These are phyloP conservation scores for Talaromyces sp. DNA, from an alignment of 2,329 filamentous ascomycete genomes.

Conservation along the genomic window DNA sequence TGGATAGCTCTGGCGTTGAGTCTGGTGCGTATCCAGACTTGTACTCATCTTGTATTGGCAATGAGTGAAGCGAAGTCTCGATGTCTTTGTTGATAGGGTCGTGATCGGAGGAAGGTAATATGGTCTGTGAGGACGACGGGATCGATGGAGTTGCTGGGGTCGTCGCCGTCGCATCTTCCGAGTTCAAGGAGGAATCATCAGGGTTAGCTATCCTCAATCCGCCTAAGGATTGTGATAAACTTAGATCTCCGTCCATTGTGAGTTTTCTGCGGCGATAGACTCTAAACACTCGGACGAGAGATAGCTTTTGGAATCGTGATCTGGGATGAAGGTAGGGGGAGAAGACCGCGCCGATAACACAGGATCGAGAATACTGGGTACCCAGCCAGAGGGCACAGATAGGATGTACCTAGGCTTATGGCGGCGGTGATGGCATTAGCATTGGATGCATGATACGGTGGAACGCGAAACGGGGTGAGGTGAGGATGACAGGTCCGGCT, in stretches of 20 bases:
- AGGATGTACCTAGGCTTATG: constrained; percentile 23
- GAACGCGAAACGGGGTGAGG: constrained; percentile 2
- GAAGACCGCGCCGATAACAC: neutral
- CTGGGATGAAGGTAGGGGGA: neutral
- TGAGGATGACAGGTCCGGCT: neutral
- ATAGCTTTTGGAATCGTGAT: neutral
- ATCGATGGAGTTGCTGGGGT: constrained; percentile 2
- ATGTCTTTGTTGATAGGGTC: constrained; percentile 18
- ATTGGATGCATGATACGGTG: constrained; percentile 21
- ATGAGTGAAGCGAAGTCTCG: constrained; percentile 10
- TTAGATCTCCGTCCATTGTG: constrained; percentile 87
- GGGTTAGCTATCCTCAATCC: constrained; percentile 96
- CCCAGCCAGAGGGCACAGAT: constrained; percentile 17
- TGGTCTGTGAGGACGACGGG: constrained; percentile 19
- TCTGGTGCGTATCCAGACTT: constrained; percentile 22
- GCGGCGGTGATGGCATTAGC: constrained; percentile 32
- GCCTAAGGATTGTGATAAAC: constrained; percentile 85
- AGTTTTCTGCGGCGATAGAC: neutral
- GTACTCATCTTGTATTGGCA: constrained; percentile 6
- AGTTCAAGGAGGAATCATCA: constrained; percentile 62
- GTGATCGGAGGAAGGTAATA: constrained; percentile 20
- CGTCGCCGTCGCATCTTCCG: constrained; percentile 29
- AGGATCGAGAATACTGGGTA: neutral
- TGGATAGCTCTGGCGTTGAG: constrained; percentile 8
- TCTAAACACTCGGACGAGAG: neutral